These are phyloP conservation scores for Neolentinus lepideus DNA, from an alignment of 1,284 basidiomycete genomes.

Conservation along the genomic window DNA sequence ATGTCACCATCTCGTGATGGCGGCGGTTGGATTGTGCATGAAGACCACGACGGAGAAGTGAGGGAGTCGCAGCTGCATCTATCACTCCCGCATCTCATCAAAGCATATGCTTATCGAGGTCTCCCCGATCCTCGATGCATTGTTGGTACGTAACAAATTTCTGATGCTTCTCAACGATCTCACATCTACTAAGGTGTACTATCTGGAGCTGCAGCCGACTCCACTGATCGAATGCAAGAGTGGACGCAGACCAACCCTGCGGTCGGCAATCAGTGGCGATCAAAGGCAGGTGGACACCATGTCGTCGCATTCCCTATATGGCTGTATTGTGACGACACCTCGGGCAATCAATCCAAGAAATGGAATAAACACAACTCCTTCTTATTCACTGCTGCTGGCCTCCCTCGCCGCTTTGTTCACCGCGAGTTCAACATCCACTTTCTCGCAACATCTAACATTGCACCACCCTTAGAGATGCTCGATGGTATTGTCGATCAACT, in stretches of 20 bases:
- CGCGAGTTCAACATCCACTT: conserved; percentile 28
- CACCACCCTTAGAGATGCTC: conserved; percentile 34
- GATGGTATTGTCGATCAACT: conserved; percentile 25
- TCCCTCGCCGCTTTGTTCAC: conserved; percentile 17
- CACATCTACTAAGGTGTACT: too few species aligned
- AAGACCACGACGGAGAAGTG: too few species aligned
- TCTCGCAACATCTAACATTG: conserved; percentile 31
- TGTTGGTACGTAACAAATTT: too few species aligned
- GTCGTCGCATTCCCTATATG: conserved; percentile 18
- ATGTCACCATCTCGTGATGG: too few species aligned
- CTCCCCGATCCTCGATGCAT: background rate
- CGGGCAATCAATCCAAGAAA: conserved; percentile 34
- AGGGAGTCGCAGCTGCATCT: too few species aligned
- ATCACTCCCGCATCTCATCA: background rate
- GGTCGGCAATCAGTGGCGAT: conserved; percentile 13
- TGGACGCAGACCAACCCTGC: conserved; percentile 1
- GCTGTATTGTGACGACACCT: conserved; percentile 38
- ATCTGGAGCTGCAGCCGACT: too few species aligned
- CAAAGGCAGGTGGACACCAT: conserved; percentile 10
- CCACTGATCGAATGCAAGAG: background rate
- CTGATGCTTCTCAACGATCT: too few species aligned
- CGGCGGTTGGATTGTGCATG: background rate
- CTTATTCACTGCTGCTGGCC: conserved; percentile 24
- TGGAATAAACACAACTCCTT: conserved; percentile 38
- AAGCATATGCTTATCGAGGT: background rate